Evolutionary conservation across 805 yeast genomes (phyloP), one percentile per base, ranked within the genome.

Genomic region (Starmerella asiatica): DNA sequence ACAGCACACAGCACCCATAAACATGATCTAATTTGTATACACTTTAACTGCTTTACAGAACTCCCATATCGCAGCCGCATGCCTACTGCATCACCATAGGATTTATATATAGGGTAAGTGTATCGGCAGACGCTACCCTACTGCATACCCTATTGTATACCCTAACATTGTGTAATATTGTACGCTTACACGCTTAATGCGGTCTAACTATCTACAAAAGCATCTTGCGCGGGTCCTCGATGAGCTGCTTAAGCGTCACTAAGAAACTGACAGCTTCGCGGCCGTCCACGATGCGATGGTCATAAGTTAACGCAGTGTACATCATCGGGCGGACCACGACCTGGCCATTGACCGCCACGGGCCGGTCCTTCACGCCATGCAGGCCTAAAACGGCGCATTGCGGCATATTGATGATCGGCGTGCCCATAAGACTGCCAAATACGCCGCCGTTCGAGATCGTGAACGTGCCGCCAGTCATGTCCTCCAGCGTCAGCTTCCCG

Each of bases 381-480:
- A 91, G 74, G 54, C 98, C 98, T 54, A 91, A 73, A 19, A 91
- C 98, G 33, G 97, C 96, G 44, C 94, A 85, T 69, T 91, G 98
- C 40, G 98, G 98, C 75, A 81, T 67, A 74, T 91, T 91, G 62
- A 91, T 88, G 65, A 91, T 91, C 57, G 98, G 98, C 38, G 98
- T 91, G 62, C 98, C 98, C 63, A 80, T 84, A 52, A 91, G 70
- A 20, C 97, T 91, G 49, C 98, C 98, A 57, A 91, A 91, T 43
- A 91, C 95, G 64, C 98, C 98, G 62, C 98, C 98, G 69, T 91
- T 91, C 40, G 97, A 91, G 56, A 91, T 91, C 57, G 98, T 91
- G 72, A 91, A 86, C 45, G 97, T 86, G 64, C 98, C 98, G 63
- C 98, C 98, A 46, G 95, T 74, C 97, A 91, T 88, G 64, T 91